These are phyloP conservation scores for Annona cherimola DNA, from an alignment of 164 flowering plant genomes.

Conservation along the genomic window DNA sequence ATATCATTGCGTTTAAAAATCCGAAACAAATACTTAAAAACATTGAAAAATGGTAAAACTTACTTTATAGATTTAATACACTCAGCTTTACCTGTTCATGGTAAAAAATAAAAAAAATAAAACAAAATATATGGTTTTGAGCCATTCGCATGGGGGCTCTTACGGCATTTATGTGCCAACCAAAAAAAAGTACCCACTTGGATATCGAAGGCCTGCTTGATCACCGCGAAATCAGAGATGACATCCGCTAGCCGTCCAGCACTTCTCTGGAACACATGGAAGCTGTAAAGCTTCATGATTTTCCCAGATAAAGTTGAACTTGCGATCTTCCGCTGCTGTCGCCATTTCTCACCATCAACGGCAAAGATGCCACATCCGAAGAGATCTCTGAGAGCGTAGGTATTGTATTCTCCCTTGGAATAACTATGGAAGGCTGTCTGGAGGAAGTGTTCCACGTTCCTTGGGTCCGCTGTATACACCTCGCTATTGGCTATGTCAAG, in stretches of 20 bases:
- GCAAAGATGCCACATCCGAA: constrained; percentile 38
- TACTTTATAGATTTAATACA: too few relatives aligned
- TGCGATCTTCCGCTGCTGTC: constrained; percentile 31
- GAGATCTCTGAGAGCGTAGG: not conserved
- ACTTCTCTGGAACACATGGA: constrained; percentile 17
- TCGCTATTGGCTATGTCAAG: constrained; percentile 33
- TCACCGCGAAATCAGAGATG: constrained; percentile 11
- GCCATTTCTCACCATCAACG: constrained; percentile 50
- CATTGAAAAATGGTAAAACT: too few relatives aligned
- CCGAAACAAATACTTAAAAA: too few relatives aligned
- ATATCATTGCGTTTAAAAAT: too few relatives aligned
- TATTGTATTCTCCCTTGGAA: constrained; percentile 5
- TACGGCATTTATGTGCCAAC: too few relatives aligned
- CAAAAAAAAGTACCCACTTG: constrained; percentile 16
- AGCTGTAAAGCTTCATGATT: constrained; percentile 25
- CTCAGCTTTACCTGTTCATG: too few relatives aligned
- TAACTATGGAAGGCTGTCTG: constrained; percentile 41
- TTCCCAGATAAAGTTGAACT: constrained; percentile 41
- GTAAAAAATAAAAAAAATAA: too few relatives aligned
- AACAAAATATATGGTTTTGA: too few relatives aligned
- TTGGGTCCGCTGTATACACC: constrained; percentile 36
- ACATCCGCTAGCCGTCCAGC: constrained; percentile 22
- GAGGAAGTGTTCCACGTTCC: constrained; percentile 47
- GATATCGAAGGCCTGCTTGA: constrained; percentile 13
- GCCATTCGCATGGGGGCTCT: too few relatives aligned